Base-by-base conservation (phyloP, 805 yeast genomes). In the Sugiyamaella marilandica region DNA sequence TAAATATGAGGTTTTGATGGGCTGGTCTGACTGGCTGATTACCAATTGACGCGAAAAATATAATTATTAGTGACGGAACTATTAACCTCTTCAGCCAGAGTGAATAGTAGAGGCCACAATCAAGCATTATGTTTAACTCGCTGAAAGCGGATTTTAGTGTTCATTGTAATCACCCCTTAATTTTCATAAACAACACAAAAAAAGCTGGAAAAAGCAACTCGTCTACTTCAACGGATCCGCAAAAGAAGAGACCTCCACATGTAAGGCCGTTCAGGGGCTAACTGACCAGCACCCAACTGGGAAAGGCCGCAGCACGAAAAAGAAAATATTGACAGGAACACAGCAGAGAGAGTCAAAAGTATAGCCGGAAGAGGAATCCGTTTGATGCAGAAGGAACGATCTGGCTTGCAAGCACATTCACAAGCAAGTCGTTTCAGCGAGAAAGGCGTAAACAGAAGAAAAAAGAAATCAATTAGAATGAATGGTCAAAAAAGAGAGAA, bases 21-120 rank as follows among this genome's bases (percentile, higher is more conserved):
- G 43, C 24, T 39, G 43, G 21, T 19, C 24, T 39, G 13, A 16
- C 13, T 39, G 43, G 24, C 9, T 10, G 21, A 39, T 16, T 39
- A 39, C 43, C 43, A 39, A 39, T 39, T 39, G 43, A 39, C 24
- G 43, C 43, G 43, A 39, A 14, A 21, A 16, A 39, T 39, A 39
- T 39, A 39, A 39, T 39, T 39, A 39, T 39, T 5, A 13, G 16
- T 3, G 13, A 13, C 21, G 43, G 43, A 39, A 10, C 16, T 19
- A 39, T 39, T 39, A 39, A 39, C 43, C 43, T 39, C 43, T 39
- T 16, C 39, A 34, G 43, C 13, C 19, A 39, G 16, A 4, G 43
- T 14, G 24, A 16, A 39, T 11, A 39, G 16, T 39, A 16, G 13
- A 3, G 19, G 24, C 24, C 43, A 39, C 43, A 39, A 39, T 39